A percentile compares a stretch with the other conserved stretches of the same genome.
Conservation (phyloP, 768 basidiomycete species). For the Amanita jacksonii region DNA sequence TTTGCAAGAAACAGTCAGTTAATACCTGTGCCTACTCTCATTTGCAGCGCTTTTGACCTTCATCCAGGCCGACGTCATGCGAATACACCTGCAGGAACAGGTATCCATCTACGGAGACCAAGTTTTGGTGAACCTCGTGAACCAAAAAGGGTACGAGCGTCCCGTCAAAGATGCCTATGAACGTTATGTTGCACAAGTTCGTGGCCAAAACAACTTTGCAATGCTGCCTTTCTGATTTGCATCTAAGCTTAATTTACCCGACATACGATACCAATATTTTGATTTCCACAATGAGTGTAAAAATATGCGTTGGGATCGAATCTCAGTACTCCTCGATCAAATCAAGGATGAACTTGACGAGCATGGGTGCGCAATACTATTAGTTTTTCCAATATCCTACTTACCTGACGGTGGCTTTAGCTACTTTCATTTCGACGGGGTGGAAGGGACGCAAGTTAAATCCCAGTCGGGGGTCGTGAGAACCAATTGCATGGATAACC, state of each 20-base stretch:
- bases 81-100: constrained; percentile 66
- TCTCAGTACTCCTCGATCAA: constrained; percentile 70
- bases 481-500: constrained; percentile 96
- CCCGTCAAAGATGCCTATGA: constrained; percentile 96
- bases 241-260: constrained; percentile 48
- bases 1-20: constrained; percentile 67
- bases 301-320: constrained; percentile 91
- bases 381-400: constrained; percentile 4
- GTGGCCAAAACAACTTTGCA: constrained; percentile 9
- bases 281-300: constrained; percentile 97
- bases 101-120: constrained; percentile 68
- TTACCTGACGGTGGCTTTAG: constrained; percentile 24
- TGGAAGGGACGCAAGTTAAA: constrained; percentile 34
- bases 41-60: background rate
- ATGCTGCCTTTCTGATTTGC: constrained; percentile 4
- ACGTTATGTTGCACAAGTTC: constrained; percentile 55
- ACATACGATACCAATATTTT: constrained; percentile 86
- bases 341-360: constrained; percentile 59
- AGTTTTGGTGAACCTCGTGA: constrained; percentile 82
- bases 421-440: constrained; percentile 66
- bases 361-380: constrained; percentile 45
- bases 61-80: constrained; percentile 57
- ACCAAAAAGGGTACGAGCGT: constrained; percentile 86
- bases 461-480: constrained; percentile 74
- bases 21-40: background rate